Evolutionary conservation across 441 rosid species (phyloP).

Genomic region (California macrophylla): DNA sequence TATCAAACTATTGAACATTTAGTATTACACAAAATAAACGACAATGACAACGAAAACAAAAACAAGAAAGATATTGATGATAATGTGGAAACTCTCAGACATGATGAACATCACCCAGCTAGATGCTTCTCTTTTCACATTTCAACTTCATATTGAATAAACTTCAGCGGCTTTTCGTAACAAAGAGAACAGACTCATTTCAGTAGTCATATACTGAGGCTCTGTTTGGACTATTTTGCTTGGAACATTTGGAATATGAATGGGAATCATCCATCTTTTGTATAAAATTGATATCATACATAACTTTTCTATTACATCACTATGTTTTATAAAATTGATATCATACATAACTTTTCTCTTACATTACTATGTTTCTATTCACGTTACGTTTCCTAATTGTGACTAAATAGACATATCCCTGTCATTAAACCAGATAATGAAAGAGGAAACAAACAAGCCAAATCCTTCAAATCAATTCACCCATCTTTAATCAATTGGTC

Average conservation of each 20-base stretch:
- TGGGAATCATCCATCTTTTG: not conserved
- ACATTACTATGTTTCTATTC: too few species aligned
- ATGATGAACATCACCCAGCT: not conserved
- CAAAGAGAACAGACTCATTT: not conserved
- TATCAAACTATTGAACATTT: not conserved
- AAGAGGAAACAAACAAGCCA: not conserved
- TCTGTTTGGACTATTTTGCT: too few species aligned
- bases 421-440: not conserved
- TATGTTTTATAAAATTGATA: too few species aligned
- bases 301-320: too few species aligned
- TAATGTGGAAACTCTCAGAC: not conserved
- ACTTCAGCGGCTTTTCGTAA: not conserved
- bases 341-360: not conserved
- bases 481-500: not conserved
- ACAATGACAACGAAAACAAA: not conserved
- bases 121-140: not conserved
- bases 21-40: not conserved
- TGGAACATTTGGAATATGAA: too few species aligned
- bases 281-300: not conserved
- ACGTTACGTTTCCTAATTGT: not conserved
- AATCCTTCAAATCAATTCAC: not conserved
- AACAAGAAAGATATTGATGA: not conserved
- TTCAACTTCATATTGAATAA: too few species aligned
- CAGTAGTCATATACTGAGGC: not conserved
- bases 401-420: not conserved